Percentiles rank a stretch among this genome's conserved stretches.
phyloP scores from a whole-genome alignment of 1,284 basidiomycete species.

The Heterobasidion irregulare region DNA sequence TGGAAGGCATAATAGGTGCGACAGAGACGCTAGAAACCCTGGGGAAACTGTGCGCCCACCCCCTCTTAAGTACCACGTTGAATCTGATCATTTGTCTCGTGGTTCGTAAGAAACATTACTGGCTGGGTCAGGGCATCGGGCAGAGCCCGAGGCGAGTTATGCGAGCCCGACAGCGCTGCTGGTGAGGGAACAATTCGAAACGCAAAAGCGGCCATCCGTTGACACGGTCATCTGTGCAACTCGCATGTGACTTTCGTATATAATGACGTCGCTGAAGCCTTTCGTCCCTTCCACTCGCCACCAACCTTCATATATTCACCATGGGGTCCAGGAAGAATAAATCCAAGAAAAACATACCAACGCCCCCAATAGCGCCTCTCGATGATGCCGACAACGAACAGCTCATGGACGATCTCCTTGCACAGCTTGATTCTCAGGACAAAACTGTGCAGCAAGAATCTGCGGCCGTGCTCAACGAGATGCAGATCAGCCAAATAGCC shows the following conservation, averaged over 20 bases:
- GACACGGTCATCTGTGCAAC: too few relatives aligned
- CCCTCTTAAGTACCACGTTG: too few relatives aligned
- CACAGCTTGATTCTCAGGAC: constrained; percentile 62
- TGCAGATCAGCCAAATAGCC: constrained; percentile 32
- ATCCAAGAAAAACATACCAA: constrained; percentile 34
- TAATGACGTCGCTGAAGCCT: too few relatives aligned
- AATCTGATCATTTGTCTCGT: too few relatives aligned
- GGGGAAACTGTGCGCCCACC: too few relatives aligned
- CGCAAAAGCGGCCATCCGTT: too few relatives aligned
- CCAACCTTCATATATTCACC: background rate
- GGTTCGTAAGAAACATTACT: background rate
- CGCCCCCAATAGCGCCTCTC: constrained; percentile 12
- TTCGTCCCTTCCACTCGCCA: background rate
- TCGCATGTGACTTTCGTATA: too few relatives aligned
- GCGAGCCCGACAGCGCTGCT: background rate
- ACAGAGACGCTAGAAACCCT: too few relatives aligned
- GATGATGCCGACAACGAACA: constrained; percentile 37
- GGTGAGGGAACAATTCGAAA: background rate
- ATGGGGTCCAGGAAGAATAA: constrained; percentile 34
- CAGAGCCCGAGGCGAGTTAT: too few relatives aligned
- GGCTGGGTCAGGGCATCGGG: background rate
- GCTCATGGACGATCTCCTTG: constrained; percentile 64
- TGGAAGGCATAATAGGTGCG: too few relatives aligned
- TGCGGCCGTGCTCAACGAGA: constrained; percentile 38
- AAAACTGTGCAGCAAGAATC: constrained; percentile 40